These are phyloP conservation scores for Lactifluus hygrophoroides DNA, from an alignment of 768 basidiomycete species.

Conservation along the genomic window DNA sequence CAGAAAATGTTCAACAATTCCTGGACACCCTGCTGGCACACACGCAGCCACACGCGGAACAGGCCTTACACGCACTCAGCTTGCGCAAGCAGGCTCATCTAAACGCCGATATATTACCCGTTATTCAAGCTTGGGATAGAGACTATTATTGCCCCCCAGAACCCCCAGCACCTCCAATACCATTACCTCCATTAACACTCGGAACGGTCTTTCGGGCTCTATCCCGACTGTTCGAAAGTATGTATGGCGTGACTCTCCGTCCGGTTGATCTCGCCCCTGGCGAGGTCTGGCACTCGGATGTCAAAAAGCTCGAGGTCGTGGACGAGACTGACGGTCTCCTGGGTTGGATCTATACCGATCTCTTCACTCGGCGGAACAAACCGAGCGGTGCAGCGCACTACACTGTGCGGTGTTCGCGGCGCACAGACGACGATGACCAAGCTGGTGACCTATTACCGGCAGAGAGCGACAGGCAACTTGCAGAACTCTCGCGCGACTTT, in stretches of 20 bases:
- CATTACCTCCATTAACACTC: constrained; percentile 68
- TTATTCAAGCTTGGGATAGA: constrained; percentile 92
- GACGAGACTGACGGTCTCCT: constrained; percentile 82
- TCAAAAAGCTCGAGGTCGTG: constrained; percentile 87
- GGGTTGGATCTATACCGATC: constrained; percentile 92
- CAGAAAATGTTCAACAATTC: constrained; percentile 85
- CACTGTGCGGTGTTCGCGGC: constrained; percentile 88
- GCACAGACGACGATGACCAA: constrained; percentile 87
- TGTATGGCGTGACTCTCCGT: constrained; percentile 82
- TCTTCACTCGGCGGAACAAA: constrained; percentile 81
- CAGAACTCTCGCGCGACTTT: constrained; percentile 47
- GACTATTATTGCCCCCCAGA: constrained; percentile 87
- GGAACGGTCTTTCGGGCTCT: constrained; percentile 90
- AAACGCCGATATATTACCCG: constrained; percentile 44
- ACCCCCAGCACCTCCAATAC: constrained; percentile 62
- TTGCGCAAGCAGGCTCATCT: constrained; percentile 71
- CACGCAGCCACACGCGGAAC: constrained; percentile 67
- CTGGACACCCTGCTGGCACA: constrained; percentile 72
- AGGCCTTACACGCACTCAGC: constrained; percentile 59
- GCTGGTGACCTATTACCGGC: constrained; percentile 43
- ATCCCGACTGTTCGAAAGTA: constrained; percentile 75
- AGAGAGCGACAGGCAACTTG: constrained; percentile 31
- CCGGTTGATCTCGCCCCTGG: constrained; percentile 60
- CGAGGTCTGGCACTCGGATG: constrained; percentile 84
- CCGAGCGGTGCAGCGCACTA: constrained; percentile 92